phyloP scores from a whole-genome alignment of 176 grass and related monocot genomes.

The Juncus effusus region DNA sequence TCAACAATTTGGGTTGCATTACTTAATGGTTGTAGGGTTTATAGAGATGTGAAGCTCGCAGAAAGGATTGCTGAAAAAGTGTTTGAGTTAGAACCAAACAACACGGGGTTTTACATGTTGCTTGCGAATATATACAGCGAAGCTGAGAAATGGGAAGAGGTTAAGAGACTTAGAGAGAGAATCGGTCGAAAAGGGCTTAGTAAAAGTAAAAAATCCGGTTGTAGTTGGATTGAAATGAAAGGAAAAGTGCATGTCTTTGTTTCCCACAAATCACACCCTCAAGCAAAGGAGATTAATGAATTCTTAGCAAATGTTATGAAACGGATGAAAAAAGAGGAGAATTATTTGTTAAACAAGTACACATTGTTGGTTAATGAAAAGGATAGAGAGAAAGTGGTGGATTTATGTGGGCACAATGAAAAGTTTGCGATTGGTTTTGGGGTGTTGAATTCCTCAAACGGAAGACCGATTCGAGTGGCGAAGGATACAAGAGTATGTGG shows the following conservation, averaged over 20 bases:
- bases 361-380: conserved; percentile 49
- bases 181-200: conserved; percentile 41
- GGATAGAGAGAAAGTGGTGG: conserved; percentile 37
- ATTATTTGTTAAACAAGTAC: conserved; percentile 45
- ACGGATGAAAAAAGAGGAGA: conserved; percentile 54
- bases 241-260: conserved; percentile 63
- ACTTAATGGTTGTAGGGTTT: conserved; percentile 59
- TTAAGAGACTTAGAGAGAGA: conserved; percentile 56
- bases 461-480: conserved; percentile 48
- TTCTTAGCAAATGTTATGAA: conserved; percentile 47
- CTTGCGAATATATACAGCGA: conserved; percentile 86
- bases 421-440: conserved; percentile 78
- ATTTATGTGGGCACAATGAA: conserved; percentile 75
- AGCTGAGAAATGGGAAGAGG: conserved; percentile 75
- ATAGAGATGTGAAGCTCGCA: conserved; percentile 78
- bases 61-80: conserved; percentile 71
- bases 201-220: conserved; percentile 32
- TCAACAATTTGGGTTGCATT: conserved; percentile 64
- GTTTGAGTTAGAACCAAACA: conserved; percentile 71
- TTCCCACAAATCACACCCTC: conserved; percentile 47
- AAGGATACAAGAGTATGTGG: conserved; percentile 62
- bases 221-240: conserved; percentile 71
- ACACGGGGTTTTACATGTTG: conserved; percentile 71
- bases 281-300: conserved; percentile 40
- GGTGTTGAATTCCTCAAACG: conserved; percentile 47